A percentile compares a stretch with the other conserved stretches of the same genome.
Conservation (phyloP, 306 rosid genomes). For the Aeschynomene evenia region DNA sequence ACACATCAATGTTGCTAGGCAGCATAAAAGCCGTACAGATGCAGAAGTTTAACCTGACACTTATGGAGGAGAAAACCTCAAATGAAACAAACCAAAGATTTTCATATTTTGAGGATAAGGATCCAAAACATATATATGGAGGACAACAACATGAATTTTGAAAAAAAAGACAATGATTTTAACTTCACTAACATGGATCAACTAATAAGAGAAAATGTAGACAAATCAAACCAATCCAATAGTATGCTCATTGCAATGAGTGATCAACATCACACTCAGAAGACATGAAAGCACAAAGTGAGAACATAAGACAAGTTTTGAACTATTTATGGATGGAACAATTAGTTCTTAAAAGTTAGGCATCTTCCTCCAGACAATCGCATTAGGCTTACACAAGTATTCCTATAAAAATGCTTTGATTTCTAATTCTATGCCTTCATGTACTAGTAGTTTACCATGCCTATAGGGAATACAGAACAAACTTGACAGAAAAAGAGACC, state of each 20-base stretch:
- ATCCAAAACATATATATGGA: conserved; percentile 9
- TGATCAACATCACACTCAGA: neutral
- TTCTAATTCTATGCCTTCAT: neutral
- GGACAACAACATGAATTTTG: neutral
- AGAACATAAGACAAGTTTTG: neutral
- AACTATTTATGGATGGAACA: neutral
- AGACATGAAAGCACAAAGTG: neutral
- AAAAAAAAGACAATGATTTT: conserved; percentile 2
- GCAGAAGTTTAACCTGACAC: neutral
- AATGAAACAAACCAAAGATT: conserved; percentile 14
- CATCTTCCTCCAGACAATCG: neutral
- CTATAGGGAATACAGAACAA: neutral
- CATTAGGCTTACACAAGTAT: neutral
- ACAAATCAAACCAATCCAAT: conserved; percentile 18
- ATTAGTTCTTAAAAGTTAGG: neutral
- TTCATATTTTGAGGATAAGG: neutral
- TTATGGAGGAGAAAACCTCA: neutral
- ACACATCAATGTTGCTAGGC: conserved; percentile 4
- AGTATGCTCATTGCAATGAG: neutral
- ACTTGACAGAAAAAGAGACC: neutral
- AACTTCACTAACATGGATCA: neutral
- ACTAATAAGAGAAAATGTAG: neutral
- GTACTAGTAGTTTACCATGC: neutral
- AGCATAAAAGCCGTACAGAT: neutral
- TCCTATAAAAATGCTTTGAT: neutral